A percentile compares a stretch with the other conserved stretches of the same genome.
These are phyloP conservation scores for Venturia effusa DNA, from an alignment of 2,329 filamentous ascomycete species.

Conservation along the genomic window DNA sequence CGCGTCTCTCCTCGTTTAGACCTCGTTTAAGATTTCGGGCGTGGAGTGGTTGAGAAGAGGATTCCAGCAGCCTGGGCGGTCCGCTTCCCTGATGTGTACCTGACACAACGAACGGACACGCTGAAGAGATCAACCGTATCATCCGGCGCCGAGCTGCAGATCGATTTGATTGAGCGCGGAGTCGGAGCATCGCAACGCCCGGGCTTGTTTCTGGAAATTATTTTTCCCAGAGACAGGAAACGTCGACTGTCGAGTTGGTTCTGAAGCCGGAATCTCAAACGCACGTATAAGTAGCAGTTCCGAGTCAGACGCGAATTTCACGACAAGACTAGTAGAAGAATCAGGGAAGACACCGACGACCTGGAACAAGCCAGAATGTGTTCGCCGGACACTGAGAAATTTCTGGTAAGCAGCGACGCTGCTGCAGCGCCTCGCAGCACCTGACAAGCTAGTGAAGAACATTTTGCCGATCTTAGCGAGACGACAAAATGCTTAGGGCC, in stretches of 20 bases:
- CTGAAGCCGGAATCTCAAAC: too few species aligned
- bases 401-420: too few species aligned
- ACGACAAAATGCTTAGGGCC: not conserved
- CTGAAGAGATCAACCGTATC: not conserved
- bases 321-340: too few species aligned
- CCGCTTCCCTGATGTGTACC: not conserved
- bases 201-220: not conserved
- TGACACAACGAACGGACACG: not conserved
- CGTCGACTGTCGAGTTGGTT: not conserved
- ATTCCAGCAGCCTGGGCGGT: not conserved
- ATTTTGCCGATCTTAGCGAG: not conserved
- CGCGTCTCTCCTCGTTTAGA: not conserved
- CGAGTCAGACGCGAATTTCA: too few species aligned
- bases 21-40: not conserved
- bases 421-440: too few species aligned
- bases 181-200: not conserved
- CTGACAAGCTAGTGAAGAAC: not conserved
- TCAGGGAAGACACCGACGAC: not conserved
- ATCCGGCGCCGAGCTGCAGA: not conserved
- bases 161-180: not conserved
- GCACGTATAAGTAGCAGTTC: too few species aligned
- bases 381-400: not conserved
- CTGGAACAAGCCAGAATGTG: not conserved
- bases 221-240: not conserved
- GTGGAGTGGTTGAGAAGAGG: not conserved